phyloP scores from a whole-genome alignment of 345 rosid species.

The Raphanus raphanistrum region DNA sequence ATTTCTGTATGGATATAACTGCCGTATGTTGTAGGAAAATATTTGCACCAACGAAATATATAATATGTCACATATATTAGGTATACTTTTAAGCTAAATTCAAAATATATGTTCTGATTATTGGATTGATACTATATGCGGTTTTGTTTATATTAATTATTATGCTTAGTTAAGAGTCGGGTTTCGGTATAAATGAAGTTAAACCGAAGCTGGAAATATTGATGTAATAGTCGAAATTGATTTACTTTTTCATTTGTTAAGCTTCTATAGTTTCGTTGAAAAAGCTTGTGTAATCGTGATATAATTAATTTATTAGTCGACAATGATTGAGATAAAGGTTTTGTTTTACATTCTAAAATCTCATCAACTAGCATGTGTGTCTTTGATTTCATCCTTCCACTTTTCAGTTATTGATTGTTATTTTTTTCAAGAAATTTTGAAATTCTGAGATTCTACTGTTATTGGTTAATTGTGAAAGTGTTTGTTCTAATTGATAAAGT shows the following conservation, averaged over 20 bases:
- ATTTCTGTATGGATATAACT: background rate
- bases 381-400: background rate
- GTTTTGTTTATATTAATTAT: background rate
- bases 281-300: background rate
- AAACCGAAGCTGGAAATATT: conserved; percentile 1
- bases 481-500: background rate
- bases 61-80: background rate
- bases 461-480: background rate
- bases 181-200: background rate
- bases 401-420: background rate
- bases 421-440: background rate
- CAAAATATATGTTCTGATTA: background rate
- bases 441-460: background rate
- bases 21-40: background rate
- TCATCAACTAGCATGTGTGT: background rate
- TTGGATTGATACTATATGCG: background rate
- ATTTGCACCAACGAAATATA: background rate
- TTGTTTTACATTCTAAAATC: background rate
- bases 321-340: background rate
- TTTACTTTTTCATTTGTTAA: background rate
- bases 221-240: background rate
- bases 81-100: background rate
- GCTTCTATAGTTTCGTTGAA: background rate
- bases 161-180: background rate
- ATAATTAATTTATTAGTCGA: background rate